phyloP scores from a whole-genome alignment of 495 filamentous ascomycete species.

The Cenococcum geophilum region DNA sequence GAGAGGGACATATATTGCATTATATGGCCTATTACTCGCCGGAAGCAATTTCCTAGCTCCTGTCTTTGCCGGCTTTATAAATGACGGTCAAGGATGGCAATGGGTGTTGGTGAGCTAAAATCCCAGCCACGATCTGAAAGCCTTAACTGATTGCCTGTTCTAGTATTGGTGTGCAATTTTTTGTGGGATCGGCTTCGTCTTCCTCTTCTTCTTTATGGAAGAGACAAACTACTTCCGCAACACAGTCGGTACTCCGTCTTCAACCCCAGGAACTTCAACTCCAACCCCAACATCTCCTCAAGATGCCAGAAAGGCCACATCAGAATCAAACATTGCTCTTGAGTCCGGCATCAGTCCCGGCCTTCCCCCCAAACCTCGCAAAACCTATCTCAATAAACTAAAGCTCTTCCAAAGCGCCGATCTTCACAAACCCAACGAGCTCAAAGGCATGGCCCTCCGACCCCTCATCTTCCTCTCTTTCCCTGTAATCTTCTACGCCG shows the following conservation, averaged over 20 bases:
- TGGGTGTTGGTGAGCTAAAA: conserved; percentile 48
- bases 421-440: conserved; percentile 37
- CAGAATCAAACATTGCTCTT: not conserved
- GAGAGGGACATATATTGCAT: conserved; percentile 57
- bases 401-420: conserved; percentile 35
- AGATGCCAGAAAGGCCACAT: conserved; percentile 35
- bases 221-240: conserved; percentile 55
- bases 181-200: conserved; percentile 47
- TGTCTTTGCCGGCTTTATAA: conserved; percentile 62
- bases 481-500: conserved; percentile 60
- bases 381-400: conserved; percentile 51
- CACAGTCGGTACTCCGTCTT: conserved; percentile 30
- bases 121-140: not conserved
- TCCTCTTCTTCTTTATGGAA: conserved; percentile 65
- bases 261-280: conserved; percentile 32
- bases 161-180: conserved; percentile 60
- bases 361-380: conserved; percentile 13
- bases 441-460: conserved; percentile 49
- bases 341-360: not conserved
- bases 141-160: conserved; percentile 11
- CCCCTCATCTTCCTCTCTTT: conserved; percentile 47
- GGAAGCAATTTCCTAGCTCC: conserved; percentile 63
- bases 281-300: conserved; percentile 33
- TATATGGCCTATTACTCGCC: conserved; percentile 57
- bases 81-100: conserved; percentile 54